Evolutionary conservation across 2,329 filamentous ascomycete genomes (phyloP), one percentile per base, ranked within the genome.

Genomic region (Cryoendolithus antarcticus): DNA sequence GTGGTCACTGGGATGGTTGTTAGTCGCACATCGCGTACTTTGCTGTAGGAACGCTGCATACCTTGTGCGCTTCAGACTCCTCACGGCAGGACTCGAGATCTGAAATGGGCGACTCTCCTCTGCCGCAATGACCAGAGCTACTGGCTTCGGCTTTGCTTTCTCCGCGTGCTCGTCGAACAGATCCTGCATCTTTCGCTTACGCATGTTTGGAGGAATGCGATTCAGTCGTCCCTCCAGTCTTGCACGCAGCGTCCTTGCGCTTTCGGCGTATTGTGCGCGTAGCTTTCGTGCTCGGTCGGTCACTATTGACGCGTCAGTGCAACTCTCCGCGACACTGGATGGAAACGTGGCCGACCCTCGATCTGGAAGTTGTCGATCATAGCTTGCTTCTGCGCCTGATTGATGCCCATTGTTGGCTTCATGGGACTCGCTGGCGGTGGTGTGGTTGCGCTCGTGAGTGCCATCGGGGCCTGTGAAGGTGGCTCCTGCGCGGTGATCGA

Each of bases 161-260:
- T 54, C 48, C 11, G 54, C 48, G 49, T 74, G 61, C 45, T 72
- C 73, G 32, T 73, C 66, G 4, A 88, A 59, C 6, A 96, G 69
- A 33, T 94, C 88, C 40, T 78, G 77, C 71, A 98, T 89, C 41
- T 76, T 93, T 45, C 77, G 71, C 54, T 81, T 83, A 43, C 89
- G 79, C 46, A 94, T 65, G 10, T 79, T 72, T 51, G 77, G 74
- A 6, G 91, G 91, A 38, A 96, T 91, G 39, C 91, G 80, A 58
- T 95, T 94, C 59, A 96, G 74, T 63, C 91, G 83, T 64, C 93
- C 82, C 61, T 95, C 88, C 38, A 98, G 80, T 44, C 89, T 80
- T 44, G 86, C 80, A 44, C 82, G 76, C 30, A 96, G 72, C 46
- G 83, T 83, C 59, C 89, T 82, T 13, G 86, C 83, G 62, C 94